phyloP scores from a whole-genome alignment of 164 flowering plant species.

The Saururus chinensis region DNA sequence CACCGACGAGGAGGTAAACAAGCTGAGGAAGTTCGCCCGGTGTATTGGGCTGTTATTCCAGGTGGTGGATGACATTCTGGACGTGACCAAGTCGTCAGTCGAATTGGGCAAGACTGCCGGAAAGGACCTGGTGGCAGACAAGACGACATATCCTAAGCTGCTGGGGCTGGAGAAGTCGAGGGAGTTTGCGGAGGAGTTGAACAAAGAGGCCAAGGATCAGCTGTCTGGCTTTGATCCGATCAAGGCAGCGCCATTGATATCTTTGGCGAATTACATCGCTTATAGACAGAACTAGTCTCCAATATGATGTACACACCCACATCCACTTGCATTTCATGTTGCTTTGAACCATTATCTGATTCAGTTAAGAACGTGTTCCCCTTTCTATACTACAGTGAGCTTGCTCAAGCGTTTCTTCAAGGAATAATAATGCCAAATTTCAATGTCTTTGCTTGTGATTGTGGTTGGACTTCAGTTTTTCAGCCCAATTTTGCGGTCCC shows the following conservation, averaged over 20 bases:
- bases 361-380: too few relatives aligned
- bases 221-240: constrained; percentile 38
- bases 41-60: constrained; percentile 52
- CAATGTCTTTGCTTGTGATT: too few relatives aligned
- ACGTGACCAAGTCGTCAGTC: constrained; percentile 45
- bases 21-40: constrained; percentile 40
- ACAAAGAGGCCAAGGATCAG: constrained; percentile 37
- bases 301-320: too few relatives aligned
- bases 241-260: constrained; percentile 53
- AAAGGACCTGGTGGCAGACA: constrained; percentile 54
- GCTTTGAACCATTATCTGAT: too few relatives aligned
- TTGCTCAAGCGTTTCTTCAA: too few relatives aligned
- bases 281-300: constrained; percentile 32
- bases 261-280: constrained; percentile 58
- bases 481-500: too few relatives aligned
- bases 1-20: constrained; percentile 34
- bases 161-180: constrained; percentile 48
- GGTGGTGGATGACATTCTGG: constrained; percentile 68
- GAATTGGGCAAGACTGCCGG: constrained; percentile 71
- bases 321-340: too few relatives aligned
- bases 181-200: constrained; percentile 43
- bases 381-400: too few relatives aligned
- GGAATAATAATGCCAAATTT: too few relatives aligned
- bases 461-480: too few relatives aligned
- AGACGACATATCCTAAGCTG: constrained; percentile 51